Percentiles rank a stretch among this genome's conserved stretches.
Conservation (phyloP, 2,329 filamentous ascomycete genomes). For the Pseudogymnoascus sp. region DNA sequence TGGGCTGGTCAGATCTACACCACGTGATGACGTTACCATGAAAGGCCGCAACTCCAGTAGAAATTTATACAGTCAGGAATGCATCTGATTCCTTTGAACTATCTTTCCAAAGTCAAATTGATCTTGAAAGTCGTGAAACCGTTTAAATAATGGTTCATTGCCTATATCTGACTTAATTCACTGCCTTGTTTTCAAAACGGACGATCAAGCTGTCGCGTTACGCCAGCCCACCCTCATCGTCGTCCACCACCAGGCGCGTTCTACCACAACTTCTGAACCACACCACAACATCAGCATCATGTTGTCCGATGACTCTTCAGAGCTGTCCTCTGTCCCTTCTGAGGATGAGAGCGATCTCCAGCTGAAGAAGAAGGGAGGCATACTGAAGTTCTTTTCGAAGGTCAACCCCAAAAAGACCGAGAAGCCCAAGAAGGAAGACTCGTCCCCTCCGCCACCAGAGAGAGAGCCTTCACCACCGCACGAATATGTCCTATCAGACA, state of each 20-base stretch:
- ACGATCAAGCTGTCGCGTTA: constrained; percentile 1
- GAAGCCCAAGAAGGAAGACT: constrained; percentile 43
- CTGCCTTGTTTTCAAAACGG: background rate
- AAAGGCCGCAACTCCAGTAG: background rate
- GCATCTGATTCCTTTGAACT: background rate
- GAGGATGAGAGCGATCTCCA: constrained; percentile 46
- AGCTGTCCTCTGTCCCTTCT: constrained; percentile 50
- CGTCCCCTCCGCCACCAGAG: constrained; percentile 62
- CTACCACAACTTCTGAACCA: background rate
- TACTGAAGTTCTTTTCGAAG: constrained; percentile 59
- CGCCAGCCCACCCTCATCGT: background rate
- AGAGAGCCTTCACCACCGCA: constrained; percentile 82
- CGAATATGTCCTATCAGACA: constrained; percentile 83
- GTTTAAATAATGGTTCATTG: background rate
- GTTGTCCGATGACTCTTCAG: constrained; percentile 53
- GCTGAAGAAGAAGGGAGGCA: constrained; percentile 46
- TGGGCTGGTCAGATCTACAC: constrained; percentile 1
- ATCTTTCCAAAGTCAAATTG: constrained; percentile 1
- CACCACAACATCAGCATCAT: constrained; percentile 20
- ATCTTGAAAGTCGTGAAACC: constrained; percentile 1
- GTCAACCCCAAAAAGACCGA: constrained; percentile 30
- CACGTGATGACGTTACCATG: constrained; percentile 9
- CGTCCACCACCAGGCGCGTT: background rate
- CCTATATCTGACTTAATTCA: background rate
- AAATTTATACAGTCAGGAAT: background rate